phyloP scores from a whole-genome alignment of 1,284 basidiomycete genomes.

The Naganishia sp. region DNA sequence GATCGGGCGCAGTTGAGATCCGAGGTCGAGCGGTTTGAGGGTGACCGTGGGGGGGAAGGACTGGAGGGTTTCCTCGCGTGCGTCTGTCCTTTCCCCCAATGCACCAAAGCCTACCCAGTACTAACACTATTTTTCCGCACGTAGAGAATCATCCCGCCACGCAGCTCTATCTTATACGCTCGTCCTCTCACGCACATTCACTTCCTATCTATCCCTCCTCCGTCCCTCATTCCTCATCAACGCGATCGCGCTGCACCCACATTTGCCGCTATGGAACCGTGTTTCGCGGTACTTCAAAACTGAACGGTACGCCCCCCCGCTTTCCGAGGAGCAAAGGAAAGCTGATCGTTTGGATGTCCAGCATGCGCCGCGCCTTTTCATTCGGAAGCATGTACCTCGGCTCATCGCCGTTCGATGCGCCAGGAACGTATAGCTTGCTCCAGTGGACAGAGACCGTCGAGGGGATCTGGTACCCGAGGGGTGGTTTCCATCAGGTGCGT shows the following conservation, averaged over 20 bases:
- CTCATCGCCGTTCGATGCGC: slow-evolving; percentile 59
- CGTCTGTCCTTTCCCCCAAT: slow-evolving; percentile 10
- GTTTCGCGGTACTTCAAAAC: slow-evolving; percentile 57
- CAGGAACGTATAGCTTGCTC: slow-evolving; percentile 55
- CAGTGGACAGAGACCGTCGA: slow-evolving; percentile 60
- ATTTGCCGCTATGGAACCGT: slow-evolving; percentile 51
- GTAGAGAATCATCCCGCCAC: slow-evolving; percentile 44
- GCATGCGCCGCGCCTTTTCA: slow-evolving; percentile 55
- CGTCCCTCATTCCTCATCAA: slow-evolving; percentile 55
- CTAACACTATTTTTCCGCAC: slow-evolving; percentile 5
- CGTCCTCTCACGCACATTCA: slow-evolving; percentile 57
- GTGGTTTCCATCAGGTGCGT: slow-evolving; percentile 55
- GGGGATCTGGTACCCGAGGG: slow-evolving; percentile 60
- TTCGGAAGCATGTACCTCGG: slow-evolving; percentile 53
- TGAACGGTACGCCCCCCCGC: slow-evolving; percentile 44
- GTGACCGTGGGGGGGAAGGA: slow-evolving; percentile 54
- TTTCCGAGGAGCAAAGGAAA: background rate
- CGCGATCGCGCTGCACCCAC: slow-evolving; percentile 50
- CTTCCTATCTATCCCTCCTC: slow-evolving; percentile 53
- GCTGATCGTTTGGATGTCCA: background rate
- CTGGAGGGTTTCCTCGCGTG: slow-evolving; percentile 44
- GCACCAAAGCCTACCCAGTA: background rate
- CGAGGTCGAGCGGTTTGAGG: slow-evolving; percentile 58
- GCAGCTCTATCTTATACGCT: slow-evolving; percentile 55
- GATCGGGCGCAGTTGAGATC: slow-evolving; percentile 56